These are phyloP conservation scores for Suillus brevipes DNA, from an alignment of 768 basidiomycete species.

Conservation along the genomic window DNA sequence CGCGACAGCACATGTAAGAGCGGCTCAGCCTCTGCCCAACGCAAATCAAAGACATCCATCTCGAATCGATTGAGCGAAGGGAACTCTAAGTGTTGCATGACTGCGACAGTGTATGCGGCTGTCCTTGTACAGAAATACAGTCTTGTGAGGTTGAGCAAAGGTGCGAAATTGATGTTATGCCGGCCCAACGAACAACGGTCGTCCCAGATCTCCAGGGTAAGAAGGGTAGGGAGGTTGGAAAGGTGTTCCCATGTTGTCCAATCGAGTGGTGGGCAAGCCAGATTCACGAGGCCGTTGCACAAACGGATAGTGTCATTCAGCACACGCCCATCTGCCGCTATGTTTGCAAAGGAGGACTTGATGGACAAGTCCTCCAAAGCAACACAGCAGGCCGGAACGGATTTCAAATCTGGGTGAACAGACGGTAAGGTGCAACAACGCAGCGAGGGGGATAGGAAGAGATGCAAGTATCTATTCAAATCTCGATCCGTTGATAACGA, in stretches of 20 bases:
- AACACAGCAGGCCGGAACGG: background rate
- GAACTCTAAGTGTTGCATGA: background rate
- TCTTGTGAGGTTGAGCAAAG: background rate
- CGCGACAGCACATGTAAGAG: background rate
- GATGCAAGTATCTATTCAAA: background rate
- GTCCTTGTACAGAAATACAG: background rate
- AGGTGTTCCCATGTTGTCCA: background rate
- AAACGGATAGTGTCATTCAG: background rate
- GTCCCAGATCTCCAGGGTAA: background rate
- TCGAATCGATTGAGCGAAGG: background rate
- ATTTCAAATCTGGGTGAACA: background rate
- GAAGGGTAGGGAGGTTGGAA: background rate
- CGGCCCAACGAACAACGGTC: background rate
- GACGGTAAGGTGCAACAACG: background rate
- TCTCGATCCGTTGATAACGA: background rate
- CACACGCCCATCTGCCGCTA: background rate
- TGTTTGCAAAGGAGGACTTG: background rate
- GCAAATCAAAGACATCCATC: background rate
- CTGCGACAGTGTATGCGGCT: background rate
- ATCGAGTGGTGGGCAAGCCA: background rate
- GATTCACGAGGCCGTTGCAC: background rate
- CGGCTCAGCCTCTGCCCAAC: background rate
- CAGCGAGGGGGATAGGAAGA: background rate
- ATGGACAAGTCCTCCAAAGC: background rate
- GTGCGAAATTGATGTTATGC: background rate